Evolutionary conservation across 2,329 filamentous ascomycete species (phyloP).

Genomic region (Fusarium stilboides): DNA sequence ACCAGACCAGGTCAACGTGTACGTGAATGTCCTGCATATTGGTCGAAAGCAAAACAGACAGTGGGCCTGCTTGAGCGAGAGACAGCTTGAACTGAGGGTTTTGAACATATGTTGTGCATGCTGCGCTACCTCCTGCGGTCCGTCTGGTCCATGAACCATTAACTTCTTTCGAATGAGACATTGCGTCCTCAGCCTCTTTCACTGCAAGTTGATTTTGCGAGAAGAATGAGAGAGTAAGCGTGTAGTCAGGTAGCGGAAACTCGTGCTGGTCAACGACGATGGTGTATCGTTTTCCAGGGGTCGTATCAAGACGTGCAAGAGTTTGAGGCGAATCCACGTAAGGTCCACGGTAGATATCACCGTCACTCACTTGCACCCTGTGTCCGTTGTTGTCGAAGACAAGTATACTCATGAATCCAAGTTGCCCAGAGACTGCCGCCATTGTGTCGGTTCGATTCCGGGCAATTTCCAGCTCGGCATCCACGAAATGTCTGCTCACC

Average conservation of each 20-base stretch:
- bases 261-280: conserved; percentile 85
- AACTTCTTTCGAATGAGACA: conserved; percentile 71
- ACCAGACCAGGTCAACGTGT: conserved; percentile 88
- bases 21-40: conserved; percentile 77
- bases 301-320: conserved; percentile 75
- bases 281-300: conserved; percentile 63
- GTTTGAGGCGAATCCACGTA: conserved; percentile 96
- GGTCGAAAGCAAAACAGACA: conserved; percentile 83
- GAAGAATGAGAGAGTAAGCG: conserved; percentile 90
- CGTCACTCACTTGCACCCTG: conserved; percentile 81
- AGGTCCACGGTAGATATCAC: conserved; percentile 80
- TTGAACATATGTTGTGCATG: conserved; percentile 80
- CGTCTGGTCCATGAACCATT: conserved; percentile 81
- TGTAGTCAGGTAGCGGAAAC: conserved; percentile 79
- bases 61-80: conserved; percentile 68
- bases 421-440: conserved; percentile 65
- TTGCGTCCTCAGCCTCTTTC: conserved; percentile 71
- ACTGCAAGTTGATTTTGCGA: conserved; percentile 76
- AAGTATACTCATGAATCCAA: conserved; percentile 90
- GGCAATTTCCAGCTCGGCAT: conserved; percentile 72
- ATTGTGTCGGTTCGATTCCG: conserved; percentile 60
- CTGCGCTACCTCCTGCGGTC: conserved; percentile 88
- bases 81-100: conserved; percentile 89
- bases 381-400: conserved; percentile 81
- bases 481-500: conserved; percentile 87